Evolutionary conservation across 345 rosid genomes (phyloP), one percentile per base, ranked within the genome.

Genomic region (Aegle marmelos): DNA sequence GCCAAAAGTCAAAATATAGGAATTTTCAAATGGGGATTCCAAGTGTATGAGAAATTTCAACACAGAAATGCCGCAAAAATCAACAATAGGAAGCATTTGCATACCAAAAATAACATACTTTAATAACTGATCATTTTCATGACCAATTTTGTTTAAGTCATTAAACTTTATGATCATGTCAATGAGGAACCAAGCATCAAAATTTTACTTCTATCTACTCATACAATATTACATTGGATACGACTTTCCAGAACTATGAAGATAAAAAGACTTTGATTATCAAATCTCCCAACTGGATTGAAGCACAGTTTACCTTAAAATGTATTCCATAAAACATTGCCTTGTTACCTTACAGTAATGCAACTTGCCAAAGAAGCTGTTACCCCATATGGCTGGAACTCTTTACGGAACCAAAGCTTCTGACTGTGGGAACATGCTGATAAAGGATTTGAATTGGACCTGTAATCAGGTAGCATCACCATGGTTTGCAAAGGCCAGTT

Each of bases 401-500:
- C 33, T 45, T 24, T 8, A 61, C 4, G 33, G 21, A 14, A 8
- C 64, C 53, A 62, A 45, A 70, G 70, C 60, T 33, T 77, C 28
- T 33, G 24, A 30, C 4, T 28, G 24, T 45, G 22, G 11, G 10
- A 7, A 25, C 45, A 3, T 21, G 22, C 66, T 24, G 27, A 19
- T 36, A 36, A 17, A 56, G 27, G 25, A 36, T 39, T 60, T 30
- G 9, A 45, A 6, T 22, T 48, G 30, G 58, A 68, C 9, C 16
- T 6, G 24, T 8, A 57, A 30, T 85, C 76, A 80, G 39, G 41
- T 48, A 16, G 11, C 21, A 31, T 59, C 67, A 37, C 57, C 70
- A 45, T 81, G 82, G 48, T 84, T 88, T 39, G 81, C 78, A 78
- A 92, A 92, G 64, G 91, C 97, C 75, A 96, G 86, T 80, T 94